These are phyloP conservation scores for Pseudogymnoascus sp. DNA, from an alignment of 2,329 filamentous ascomycete genomes.

Conservation along the genomic window DNA sequence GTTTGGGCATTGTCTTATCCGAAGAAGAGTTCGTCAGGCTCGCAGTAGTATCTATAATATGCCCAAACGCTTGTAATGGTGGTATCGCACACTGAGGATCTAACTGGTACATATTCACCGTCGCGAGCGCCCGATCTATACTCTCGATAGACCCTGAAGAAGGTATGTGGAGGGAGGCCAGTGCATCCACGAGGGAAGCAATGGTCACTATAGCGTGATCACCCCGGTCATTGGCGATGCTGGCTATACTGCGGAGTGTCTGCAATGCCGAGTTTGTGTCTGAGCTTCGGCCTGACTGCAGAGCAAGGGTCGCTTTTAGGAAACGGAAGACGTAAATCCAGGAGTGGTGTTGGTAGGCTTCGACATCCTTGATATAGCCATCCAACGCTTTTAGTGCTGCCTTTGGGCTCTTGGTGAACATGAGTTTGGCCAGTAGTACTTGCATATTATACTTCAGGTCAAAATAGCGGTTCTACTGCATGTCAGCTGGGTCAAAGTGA, in stretches of 20 bases:
- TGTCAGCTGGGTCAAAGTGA: conserved; percentile 9
- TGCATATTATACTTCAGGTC: conserved; percentile 74
- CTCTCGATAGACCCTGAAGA: conserved; percentile 60
- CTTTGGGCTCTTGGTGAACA: conserved; percentile 63
- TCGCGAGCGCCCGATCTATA: conserved; percentile 66
- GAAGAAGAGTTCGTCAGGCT: conserved; percentile 57
- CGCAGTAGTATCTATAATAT: conserved; percentile 63
- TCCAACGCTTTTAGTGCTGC: conserved; percentile 67
- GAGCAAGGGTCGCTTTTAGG: conserved; percentile 60
- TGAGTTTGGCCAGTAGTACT: conserved; percentile 61
- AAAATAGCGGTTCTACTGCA: conserved; percentile 42
- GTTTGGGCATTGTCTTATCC: conserved; percentile 50
- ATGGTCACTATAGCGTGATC: conserved; percentile 60
- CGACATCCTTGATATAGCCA: conserved; percentile 58
- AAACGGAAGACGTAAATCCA: conserved; percentile 76
- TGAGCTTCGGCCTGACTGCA: conserved; percentile 51
- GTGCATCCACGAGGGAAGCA: conserved; percentile 59
- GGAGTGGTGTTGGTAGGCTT: conserved; percentile 58
- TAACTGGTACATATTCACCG: conserved; percentile 63
- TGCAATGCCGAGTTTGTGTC: conserved; percentile 59
- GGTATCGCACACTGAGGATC: conserved; percentile 55
- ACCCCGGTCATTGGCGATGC: conserved; percentile 50
- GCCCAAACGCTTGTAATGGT: conserved; percentile 57
- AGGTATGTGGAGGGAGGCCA: conserved; percentile 58
- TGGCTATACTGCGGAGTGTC: conserved; percentile 57